Conservation (phyloP, 139 green algal species). For the Mychonastes homosphaera region DNA sequence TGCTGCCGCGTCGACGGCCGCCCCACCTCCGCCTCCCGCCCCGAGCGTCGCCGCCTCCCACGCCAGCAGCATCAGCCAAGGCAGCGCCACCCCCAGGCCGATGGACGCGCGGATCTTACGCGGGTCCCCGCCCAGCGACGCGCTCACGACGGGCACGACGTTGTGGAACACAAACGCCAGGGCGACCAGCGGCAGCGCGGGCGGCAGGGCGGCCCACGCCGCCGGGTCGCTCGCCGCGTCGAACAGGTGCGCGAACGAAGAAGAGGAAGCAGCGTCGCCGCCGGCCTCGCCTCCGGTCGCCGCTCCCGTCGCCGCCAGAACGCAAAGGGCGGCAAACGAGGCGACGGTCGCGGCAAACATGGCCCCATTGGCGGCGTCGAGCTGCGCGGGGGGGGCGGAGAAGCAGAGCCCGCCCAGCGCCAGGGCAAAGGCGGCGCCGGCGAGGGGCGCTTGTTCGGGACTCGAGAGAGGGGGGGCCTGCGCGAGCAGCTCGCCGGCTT, state of each 20-base stretch:
- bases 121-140: conserved; percentile 44
- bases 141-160: conserved; percentile 31
- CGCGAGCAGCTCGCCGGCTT: conserved; percentile 23
- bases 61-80: conserved; percentile 58
- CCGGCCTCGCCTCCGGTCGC: too few relatives aligned
- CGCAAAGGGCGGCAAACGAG: conserved; percentile 32
- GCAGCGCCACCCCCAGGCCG: conserved; percentile 20
- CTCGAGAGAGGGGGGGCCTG: neutral
- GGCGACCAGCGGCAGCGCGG: conserved; percentile 55
- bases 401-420: conserved; percentile 50
- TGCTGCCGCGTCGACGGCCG: neutral
- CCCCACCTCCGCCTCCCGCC: conserved; percentile 5
- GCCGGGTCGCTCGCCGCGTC: too few relatives aligned
- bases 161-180: conserved; percentile 70
- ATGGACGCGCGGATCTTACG: conserved; percentile 43
- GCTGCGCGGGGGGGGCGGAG: conserved; percentile 12
- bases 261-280: too few relatives aligned
- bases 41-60: conserved; percentile 75
- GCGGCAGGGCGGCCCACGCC: conserved; percentile 47
- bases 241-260: too few relatives aligned
- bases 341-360: conserved; percentile 30
- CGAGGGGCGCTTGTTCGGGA: too few relatives aligned
- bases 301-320: too few relatives aligned
- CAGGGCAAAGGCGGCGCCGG: conserved; percentile 21
- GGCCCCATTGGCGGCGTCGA: conserved; percentile 44